A percentile compares a stretch with the other conserved stretches of the same genome.
These are phyloP conservation scores for Cladosporium sp. DNA, from an alignment of 2,329 filamentous ascomycete genomes.

Conservation along the genomic window DNA sequence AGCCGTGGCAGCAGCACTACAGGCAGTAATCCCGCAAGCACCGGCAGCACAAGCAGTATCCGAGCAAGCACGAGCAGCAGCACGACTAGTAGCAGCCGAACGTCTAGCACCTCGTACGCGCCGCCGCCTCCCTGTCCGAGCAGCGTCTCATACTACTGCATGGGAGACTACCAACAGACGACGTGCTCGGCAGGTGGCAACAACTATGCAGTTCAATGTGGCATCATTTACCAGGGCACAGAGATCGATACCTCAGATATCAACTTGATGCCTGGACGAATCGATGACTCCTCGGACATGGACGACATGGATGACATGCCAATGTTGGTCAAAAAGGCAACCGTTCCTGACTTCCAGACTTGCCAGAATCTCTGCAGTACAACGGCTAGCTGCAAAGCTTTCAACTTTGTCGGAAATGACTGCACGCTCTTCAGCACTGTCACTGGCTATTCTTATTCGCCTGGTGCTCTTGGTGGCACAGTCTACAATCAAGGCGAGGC, in stretches of 20 bases:
- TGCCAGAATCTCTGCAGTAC: slow-evolving; percentile 23
- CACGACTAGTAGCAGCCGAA: slow-evolving; percentile 1
- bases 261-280: not conserved
- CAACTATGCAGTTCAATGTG: slow-evolving; percentile 19
- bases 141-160: slow-evolving; percentile 7
- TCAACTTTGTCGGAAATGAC: slow-evolving; percentile 25
- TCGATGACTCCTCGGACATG: not conserved
- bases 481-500: slow-evolving; percentile 3
- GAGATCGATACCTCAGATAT: slow-evolving; percentile 19
- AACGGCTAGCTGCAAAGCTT: slow-evolving; percentile 24
- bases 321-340: slow-evolving; percentile 14
- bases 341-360: slow-evolving; percentile 17
- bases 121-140: slow-evolving; percentile 13
- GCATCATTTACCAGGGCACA: slow-evolving; percentile 19
- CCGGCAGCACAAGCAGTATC: too few relatives aligned
- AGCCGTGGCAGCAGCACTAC: not conserved
- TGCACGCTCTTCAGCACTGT: slow-evolving; percentile 29
- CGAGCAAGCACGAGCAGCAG: not conserved
- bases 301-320: slow-evolving; percentile 5
- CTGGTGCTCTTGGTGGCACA: slow-evolving; percentile 21
- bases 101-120: slow-evolving; percentile 12
- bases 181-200: slow-evolving; percentile 12
- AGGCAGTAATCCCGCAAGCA: too few relatives aligned
- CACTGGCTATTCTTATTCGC: slow-evolving; percentile 20
- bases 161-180: slow-evolving; percentile 8